Evolutionary conservation across 2,329 filamentous ascomycete species (phyloP).

Genomic region (Parastagonospora nodorum): DNA sequence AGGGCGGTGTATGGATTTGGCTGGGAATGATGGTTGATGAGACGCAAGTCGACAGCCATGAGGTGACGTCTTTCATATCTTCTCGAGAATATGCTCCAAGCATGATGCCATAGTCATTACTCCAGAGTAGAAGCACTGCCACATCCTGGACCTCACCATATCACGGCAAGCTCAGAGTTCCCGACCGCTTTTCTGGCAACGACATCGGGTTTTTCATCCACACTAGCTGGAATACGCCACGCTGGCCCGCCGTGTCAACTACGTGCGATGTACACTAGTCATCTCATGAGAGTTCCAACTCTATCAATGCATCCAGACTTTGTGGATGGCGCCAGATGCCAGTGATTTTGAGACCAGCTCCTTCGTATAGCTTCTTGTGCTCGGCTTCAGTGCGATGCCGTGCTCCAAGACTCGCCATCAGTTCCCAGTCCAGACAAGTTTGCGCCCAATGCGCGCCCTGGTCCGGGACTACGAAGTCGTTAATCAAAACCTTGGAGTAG

Average conservation of each 20-base stretch:
- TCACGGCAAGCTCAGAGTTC: too few relatives aligned
- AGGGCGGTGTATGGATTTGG: not conserved
- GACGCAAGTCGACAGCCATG: too few relatives aligned
- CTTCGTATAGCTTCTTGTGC: constrained; percentile 25
- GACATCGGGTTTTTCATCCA: too few relatives aligned
- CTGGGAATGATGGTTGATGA: not conserved
- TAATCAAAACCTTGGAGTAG: constrained; percentile 34
- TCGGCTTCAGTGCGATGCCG: constrained; percentile 30
- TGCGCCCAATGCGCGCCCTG: constrained; percentile 30
- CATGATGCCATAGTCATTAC: too few relatives aligned
- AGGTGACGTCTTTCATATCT: too few relatives aligned
- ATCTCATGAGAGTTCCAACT: constrained; percentile 21
- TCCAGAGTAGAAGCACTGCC: too few relatives aligned
- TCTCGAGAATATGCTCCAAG: too few relatives aligned
- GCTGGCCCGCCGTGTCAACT: not conserved
- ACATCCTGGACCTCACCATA: too few relatives aligned
- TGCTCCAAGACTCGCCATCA: constrained; percentile 27
- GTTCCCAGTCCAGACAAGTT: constrained; percentile 32
- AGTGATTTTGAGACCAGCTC: constrained; percentile 18
- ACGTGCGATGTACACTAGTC: not conserved
- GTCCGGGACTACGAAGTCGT: constrained; percentile 34
- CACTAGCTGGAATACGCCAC: too few relatives aligned
- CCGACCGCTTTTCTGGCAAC: too few relatives aligned
- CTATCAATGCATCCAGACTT: constrained; percentile 28
- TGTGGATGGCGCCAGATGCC: constrained; percentile 27